Base-by-base conservation (phyloP, 352 stramenopile species). In the Hyaloperonospora brassicae region DNA sequence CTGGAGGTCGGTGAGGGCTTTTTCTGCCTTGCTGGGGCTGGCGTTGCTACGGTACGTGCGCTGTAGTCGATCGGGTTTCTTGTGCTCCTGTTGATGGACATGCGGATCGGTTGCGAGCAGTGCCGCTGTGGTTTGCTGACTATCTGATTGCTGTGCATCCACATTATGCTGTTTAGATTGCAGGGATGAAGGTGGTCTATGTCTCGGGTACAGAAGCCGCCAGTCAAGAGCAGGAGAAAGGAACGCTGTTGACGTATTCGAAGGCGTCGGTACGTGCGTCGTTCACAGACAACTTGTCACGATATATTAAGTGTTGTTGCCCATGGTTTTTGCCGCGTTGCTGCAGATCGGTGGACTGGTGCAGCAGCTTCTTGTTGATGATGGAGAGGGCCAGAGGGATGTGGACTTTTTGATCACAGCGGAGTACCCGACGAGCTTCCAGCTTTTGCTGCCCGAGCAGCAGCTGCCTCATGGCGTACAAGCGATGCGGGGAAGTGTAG, bases 341-440 rank as follows among this genome's bases (percentile, higher is more conserved):
- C 30, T 66, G 14, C 47, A 67, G 60, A 31, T 46, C 1, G 41
- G 58, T 38, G 35, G 35, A 11, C 17, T 72, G 17, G 25, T 69
- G 59, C 59, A 56, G 47, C 50, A 55, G 30, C 56, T 65, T 52
- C 63, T 55, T 49, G 43, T 50, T 3, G 48, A 27, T 47, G 45
- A 27, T 47, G 45, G 31, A 45, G 48, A 67, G 27, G 4, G 27
- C 25, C 51, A 68, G 47, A 49, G 46, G 27, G 64, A 76, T 17
- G 55, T 86, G 21, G 79, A 89, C 39, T 89, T 89, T 47, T 62
- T 92, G 14, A 66, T 92, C 36, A 86, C 65, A 1, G 62, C 76
- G 0, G 65, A 85, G 13, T 82, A 80, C 56, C 53, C 75, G 0
- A 56, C 57, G 7, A 66, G 66, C 34, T 86, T 80, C 49, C 64